Base-by-base conservation (phyloP, 2,329 filamentous ascomycete genomes). In the Xylariaceae sp. region DNA sequence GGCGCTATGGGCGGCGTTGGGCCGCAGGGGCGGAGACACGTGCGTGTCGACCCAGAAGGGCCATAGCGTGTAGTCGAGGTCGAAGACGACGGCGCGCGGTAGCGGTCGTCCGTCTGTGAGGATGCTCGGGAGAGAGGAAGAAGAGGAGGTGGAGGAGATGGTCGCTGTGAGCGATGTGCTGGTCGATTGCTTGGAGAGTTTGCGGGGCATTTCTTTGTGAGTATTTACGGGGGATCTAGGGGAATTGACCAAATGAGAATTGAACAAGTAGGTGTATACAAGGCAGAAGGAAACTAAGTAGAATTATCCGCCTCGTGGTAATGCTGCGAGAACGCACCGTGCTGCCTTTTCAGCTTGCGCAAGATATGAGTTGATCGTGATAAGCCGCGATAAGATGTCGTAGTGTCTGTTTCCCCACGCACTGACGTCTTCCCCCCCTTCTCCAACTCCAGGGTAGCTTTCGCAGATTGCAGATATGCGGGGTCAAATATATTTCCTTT, bases 41-140 rank as follows among this genome's bases (percentile, higher is more conserved):
- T 97, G 93, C 3, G 92, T 96, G 78, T 98, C 95, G 1, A 96
- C 88, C 94, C 94, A 98, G 77, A 97, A 97, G 4, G 93, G 92
- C 95, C 94, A 98, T n/a, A 98, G 82, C 0, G 95, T 98, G 81
- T 97, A 98, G 81, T 98, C 94, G 61, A 98, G 86, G 74, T 98
- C 95, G 77, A 98, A 97, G 62, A 95, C 90, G 67, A 98, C 83
- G 65, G 96, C 82, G 60, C 88, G 87, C 0, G 93, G 93, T 1
- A 96, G 83, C 0, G 92, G 90, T 0, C 87, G 83, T 37, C 85
- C 75, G 73, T 84, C 80, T 64, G 72, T 68, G 33, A 85, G 78
- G 65, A 79, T 77, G 19, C 71, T 29, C 4, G 80, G 80, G 24
- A 75, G 68, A 1, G 51, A 34, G 5, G 64, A 57, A 24, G 60